Evolutionary conservation across 2,329 filamentous ascomycete species (phyloP).

Genomic region (Penicillium sp.): DNA sequence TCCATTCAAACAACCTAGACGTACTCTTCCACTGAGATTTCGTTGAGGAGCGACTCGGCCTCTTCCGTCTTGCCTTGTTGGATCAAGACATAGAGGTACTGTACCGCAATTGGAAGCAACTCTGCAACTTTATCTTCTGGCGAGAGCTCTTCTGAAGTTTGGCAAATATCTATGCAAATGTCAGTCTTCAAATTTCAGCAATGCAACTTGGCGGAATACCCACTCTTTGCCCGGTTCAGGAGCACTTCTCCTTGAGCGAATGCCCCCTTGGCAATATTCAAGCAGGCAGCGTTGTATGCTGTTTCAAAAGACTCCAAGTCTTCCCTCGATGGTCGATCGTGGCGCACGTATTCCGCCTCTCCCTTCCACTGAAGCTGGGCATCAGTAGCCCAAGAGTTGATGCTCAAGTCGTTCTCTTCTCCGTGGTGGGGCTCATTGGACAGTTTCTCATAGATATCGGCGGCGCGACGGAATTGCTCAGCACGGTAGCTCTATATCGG

Average conservation of each 20-base stretch:
- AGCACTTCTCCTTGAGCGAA: constrained; percentile 59
- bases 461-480: constrained; percentile 59
- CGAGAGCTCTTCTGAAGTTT: constrained; percentile 58
- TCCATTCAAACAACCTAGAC: neutral
- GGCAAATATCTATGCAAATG: constrained; percentile 53
- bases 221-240: constrained; percentile 59
- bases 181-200: neutral
- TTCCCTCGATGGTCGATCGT: constrained; percentile 56
- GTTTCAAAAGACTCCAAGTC: constrained; percentile 66
- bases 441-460: constrained; percentile 56
- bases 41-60: constrained; percentile 53
- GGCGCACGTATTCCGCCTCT: constrained; percentile 50
- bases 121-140: constrained; percentile 62
- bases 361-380: constrained; percentile 64
- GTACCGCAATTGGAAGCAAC: constrained; percentile 60
- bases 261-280: constrained; percentile 62
- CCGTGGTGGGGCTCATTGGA: constrained; percentile 41
- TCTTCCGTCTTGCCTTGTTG: constrained; percentile 57
- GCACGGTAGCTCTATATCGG: constrained; percentile 51
- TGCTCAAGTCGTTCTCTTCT: constrained; percentile 61
- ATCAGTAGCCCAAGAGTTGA: constrained; percentile 62
- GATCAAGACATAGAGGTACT: constrained; percentile 61
- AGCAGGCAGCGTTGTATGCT: constrained; percentile 65
- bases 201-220: constrained; percentile 3
- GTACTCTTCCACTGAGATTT: constrained; percentile 55